Base-by-base conservation (phyloP, 805 yeast genomes). In the Saturnispora gosingensis region DNA sequence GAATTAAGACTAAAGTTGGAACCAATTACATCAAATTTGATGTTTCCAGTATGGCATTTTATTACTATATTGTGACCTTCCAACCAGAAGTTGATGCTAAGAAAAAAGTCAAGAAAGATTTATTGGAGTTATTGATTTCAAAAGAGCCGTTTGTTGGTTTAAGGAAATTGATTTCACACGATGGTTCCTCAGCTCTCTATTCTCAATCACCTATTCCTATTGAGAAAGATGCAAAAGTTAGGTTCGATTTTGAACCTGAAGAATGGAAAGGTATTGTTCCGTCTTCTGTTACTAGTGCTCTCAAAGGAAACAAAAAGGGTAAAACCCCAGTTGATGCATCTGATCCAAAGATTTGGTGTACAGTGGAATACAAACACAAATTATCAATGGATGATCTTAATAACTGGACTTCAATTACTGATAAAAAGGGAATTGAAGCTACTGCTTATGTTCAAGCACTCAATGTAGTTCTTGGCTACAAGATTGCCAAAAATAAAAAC, bases 41-140 rank as follows among this genome's bases (percentile, higher is more conserved):
- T 25, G 53, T 60, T 15, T 36, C 51, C 1, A 51, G 51, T 30
- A 20, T 61, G 22, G 43, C 54, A 2, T 60, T 60, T 18, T 58
- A 55, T 50, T 49, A 54, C 15, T 61, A 61, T 32, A 49, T 53
- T 46, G 61, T 61, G 27, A 59, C 59, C 16, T 62, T 61, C 43
- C 62, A 63, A 36, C 42, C 50, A 1, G 59, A 51, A 48, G 43
- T 61, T 6, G 48, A 43, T 13, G 46, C 52, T 4, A 62, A 61
- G 36, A 61, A 45, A 27, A 57, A 53, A 27, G 51, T 59, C 16
- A 58, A 55, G 24, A 45, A 57, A 15, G 58, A 59, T 30, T 43
- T 62, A 5, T 44, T 62, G 11, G 61, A 56, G 35, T 42, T 61
- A 16, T 47, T 61, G 39, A 28, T 62, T 10, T 49, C 51, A 0